A percentile compares a stretch with the other conserved stretches of the same genome.
phyloP scores from a whole-genome alignment of 2,329 filamentous ascomycete genomes.

The Diaporthe batatas region DNA sequence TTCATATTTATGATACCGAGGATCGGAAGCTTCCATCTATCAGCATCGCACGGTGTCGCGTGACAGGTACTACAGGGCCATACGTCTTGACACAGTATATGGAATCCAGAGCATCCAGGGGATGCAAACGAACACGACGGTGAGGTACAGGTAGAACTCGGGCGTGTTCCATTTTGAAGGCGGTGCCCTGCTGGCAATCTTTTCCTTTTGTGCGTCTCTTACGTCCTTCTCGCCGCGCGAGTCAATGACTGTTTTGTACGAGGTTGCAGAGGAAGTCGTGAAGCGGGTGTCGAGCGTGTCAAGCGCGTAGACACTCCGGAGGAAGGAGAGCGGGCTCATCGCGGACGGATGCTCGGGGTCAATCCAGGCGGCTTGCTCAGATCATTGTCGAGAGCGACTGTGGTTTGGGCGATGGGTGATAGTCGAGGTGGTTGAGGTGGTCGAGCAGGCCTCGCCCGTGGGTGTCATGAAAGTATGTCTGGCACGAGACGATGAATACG shows the following conservation, averaged over 20 bases:
- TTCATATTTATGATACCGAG: conserved; percentile 82
- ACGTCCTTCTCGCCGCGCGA: conserved; percentile 59
- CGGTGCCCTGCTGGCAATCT: conserved; percentile 60
- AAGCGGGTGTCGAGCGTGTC: conserved; percentile 64
- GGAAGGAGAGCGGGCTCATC: conserved; percentile 55
- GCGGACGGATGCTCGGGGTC: conserved; percentile 17
- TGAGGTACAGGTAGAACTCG: conserved; percentile 87
- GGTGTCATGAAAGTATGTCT: background rate
- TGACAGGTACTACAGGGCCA: conserved; percentile 41
- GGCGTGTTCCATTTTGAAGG: conserved; percentile 85
- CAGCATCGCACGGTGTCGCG: conserved; percentile 32
- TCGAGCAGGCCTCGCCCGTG: conserved; percentile 1
- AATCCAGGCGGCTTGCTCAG: conserved; percentile 26
- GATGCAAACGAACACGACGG: conserved; percentile 74
- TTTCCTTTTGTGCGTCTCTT: conserved; percentile 58
- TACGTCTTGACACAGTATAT: conserved; percentile 87
- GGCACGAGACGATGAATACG: conserved; percentile 23
- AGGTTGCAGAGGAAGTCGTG: conserved; percentile 75
- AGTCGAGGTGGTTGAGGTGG: background rate
- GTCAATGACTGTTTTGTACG: conserved; percentile 72
- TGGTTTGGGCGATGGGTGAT: background rate
- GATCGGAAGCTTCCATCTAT: conserved; percentile 75
- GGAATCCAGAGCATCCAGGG: conserved; percentile 94
- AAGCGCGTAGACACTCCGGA: conserved; percentile 66
- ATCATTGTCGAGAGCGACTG: conserved; percentile 31